A percentile compares a stretch with the other conserved stretches of the same genome.
Evolutionary conservation across 805 yeast genomes (phyloP).

Genomic region (Priceomyces melissophilus): DNA sequence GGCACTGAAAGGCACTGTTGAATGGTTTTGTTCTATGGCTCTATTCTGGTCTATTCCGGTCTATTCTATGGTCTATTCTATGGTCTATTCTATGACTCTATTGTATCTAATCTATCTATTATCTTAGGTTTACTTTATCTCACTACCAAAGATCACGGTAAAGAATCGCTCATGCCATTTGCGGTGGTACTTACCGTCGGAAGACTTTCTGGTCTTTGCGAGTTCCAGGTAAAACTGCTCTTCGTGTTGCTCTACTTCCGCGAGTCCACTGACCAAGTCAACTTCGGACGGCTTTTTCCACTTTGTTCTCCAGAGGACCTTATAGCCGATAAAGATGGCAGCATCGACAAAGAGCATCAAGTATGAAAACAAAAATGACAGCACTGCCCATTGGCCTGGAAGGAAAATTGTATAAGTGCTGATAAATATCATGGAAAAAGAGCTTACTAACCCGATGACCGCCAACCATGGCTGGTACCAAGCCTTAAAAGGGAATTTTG

Average conservation of each 20-base stretch:
- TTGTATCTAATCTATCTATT: too few relatives aligned
- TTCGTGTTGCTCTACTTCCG: constrained; percentile 40
- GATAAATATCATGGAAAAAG: constrained; percentile 32
- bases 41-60: too few relatives aligned
- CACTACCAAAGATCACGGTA: constrained; percentile 26
- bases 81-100: not conserved
- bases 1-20: too few relatives aligned
- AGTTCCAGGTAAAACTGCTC: constrained; percentile 19
- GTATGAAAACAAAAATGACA: constrained; percentile 42
- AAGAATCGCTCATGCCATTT: constrained; percentile 13
- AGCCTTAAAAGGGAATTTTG: constrained; percentile 7
- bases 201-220: constrained; percentile 10
- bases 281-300: constrained; percentile 28
- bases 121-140: constrained; percentile 8
- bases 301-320: constrained; percentile 36
- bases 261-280: constrained; percentile 36
- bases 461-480: constrained; percentile 39
- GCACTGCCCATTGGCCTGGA: constrained; percentile 35
- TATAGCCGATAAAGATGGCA: constrained; percentile 31
- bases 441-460: constrained; percentile 23
- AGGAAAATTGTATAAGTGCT: constrained; percentile 38
- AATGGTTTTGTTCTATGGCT: too few relatives aligned
- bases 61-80: not conserved
- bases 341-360: constrained; percentile 41
- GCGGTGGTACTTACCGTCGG: constrained; percentile 17